Percentiles rank a stretch among this genome's conserved stretches.
These are phyloP conservation scores for Globisporangium middletonii DNA, from an alignment of 352 stramenopile species.

Conservation along the genomic window DNA sequence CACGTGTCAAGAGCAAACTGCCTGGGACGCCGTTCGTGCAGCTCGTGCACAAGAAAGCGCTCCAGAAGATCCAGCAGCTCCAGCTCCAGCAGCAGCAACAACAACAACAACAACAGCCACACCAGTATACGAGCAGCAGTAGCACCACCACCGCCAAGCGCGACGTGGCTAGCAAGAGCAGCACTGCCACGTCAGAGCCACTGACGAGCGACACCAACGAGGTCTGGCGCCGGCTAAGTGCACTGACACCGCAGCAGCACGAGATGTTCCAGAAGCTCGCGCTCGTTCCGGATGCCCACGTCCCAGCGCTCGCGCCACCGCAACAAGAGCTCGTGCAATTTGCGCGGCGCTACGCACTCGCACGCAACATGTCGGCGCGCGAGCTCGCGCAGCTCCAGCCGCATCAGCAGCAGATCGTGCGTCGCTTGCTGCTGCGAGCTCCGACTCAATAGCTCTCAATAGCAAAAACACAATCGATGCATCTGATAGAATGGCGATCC, in stretches of 20 bases:
- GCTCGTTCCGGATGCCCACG: conserved; percentile 24
- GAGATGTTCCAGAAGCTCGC: conserved; percentile 35
- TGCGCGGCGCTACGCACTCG: conserved; percentile 45
- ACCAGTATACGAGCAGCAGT: not conserved
- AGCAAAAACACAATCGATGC: not conserved
- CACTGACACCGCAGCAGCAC: conserved; percentile 26
- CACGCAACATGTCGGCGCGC: conserved; percentile 22
- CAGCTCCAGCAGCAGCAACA: not conserved
- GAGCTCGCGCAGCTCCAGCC: conserved; percentile 29
- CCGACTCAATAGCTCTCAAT: not conserved
- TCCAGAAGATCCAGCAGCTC: conserved; percentile 42
- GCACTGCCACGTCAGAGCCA: not conserved
- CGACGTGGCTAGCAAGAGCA: not conserved
- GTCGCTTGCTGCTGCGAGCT: conserved; percentile 17
- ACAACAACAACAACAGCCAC: no score
- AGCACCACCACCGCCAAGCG: not conserved
- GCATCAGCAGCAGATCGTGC: conserved; percentile 35
- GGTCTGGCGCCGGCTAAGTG: conserved; percentile 13
- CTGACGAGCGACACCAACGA: conserved; percentile 5
- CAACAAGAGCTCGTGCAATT: conserved; percentile 51
- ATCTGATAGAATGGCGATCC: not conserved
- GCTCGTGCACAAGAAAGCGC: conserved; percentile 31
- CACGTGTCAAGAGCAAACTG: conserved; percentile 27
- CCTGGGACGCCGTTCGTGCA: conserved; percentile 45
- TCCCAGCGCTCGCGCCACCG: conserved; percentile 24